Base-by-base conservation (phyloP, 176 grass and related monocot species). In the Ananas comosus region DNA sequence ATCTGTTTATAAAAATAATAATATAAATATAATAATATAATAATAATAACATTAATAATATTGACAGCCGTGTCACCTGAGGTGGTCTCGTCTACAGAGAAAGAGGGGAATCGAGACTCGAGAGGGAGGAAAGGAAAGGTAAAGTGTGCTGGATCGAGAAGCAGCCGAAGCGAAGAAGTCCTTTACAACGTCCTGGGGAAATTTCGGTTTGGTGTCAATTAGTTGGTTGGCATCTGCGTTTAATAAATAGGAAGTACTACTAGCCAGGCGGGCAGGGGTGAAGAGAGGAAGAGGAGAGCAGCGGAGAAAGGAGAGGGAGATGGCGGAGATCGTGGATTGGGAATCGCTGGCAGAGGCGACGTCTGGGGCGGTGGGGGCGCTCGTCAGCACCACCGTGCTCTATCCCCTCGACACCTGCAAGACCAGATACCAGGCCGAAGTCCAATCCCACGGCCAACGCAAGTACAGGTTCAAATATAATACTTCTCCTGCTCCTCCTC, bases 361-460 rank as follows among this genome's bases (percentile, higher is more conserved):
- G 63, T 99, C 94, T 27, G 94, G 94, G 33, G 94, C 94, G 6
- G 76, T 99, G 48, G 94, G 94, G 59, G 72, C 94, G 67, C 82
- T 99, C 71, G 87, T 91, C 74, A 99, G 94, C 82, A 99, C 90
- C 80, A 91, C 84, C 80, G 85, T 76, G 25, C 74, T 99, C 21
- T 99, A 99, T 78, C 94, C 94, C 28, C 90, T 99, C 70, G 94
- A 99, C 78, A 99, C 87, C 80, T 99, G 94, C 83, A 99, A 99
- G 82, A 86, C 86, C 53, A 99, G 86, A 80, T 91, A 88, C 81
- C 94, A 99, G 84, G 94, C 94, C 49, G 94, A 99, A 78, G 80
- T 99, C 28, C 82, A 78, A 63, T 78, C 94, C 5, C 79, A 88
- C 9, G 94, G 87, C 50, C 56, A 23, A 5, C 76, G 79, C 68